Percentiles rank a stretch among this genome's conserved stretches.
Evolutionary conservation across 192 early-diverging fungal species (phyloP).

Genomic region (Linnemannia zychae): DNA sequence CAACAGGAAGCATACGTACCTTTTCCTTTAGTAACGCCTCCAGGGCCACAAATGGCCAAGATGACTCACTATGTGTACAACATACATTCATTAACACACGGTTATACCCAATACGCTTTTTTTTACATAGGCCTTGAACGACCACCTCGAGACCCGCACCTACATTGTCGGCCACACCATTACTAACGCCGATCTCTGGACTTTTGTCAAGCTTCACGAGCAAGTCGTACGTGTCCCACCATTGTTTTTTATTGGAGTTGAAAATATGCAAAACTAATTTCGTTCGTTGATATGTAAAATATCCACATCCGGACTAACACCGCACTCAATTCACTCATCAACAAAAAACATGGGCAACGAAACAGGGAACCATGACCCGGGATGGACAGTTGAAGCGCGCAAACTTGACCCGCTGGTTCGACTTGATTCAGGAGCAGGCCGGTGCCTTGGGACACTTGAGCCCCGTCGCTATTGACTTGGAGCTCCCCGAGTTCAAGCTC

Average conservation of each 20-base stretch:
- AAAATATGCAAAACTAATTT: no score
- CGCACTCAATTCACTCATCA: constrained; percentile 8
- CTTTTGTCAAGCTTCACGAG: constrained; percentile 75
- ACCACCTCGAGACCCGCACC: constrained; percentile 73
- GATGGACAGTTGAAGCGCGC: constrained; percentile 71
- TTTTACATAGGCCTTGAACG: constrained; percentile 67
- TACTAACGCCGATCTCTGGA: constrained; percentile 74
- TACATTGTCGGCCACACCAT: constrained; percentile 76
- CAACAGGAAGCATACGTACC: not conserved
- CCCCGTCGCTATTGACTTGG: constrained; percentile 66
- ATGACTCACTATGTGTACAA: not conserved
- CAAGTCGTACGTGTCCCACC: constrained; percentile 56
- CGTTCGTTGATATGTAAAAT: not conserved
- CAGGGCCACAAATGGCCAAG: not conserved
- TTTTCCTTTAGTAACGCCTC: not conserved
- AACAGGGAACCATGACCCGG: constrained; percentile 59
- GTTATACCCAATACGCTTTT: not conserved
- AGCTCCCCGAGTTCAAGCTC: constrained; percentile 58
- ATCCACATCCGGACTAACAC: constrained; percentile 1
- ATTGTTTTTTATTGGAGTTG: constrained; percentile 5
- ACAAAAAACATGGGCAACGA: no score
- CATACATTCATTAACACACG: not conserved
- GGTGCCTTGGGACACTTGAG: constrained; percentile 61
- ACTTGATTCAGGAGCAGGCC: constrained; percentile 80
- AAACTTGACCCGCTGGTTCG: constrained; percentile 83